Percentiles rank a stretch among this genome's conserved stretches.
Evolutionary conservation across 2,329 filamentous ascomycete species (phyloP).

Genomic region (Colletotrichum sojae): DNA sequence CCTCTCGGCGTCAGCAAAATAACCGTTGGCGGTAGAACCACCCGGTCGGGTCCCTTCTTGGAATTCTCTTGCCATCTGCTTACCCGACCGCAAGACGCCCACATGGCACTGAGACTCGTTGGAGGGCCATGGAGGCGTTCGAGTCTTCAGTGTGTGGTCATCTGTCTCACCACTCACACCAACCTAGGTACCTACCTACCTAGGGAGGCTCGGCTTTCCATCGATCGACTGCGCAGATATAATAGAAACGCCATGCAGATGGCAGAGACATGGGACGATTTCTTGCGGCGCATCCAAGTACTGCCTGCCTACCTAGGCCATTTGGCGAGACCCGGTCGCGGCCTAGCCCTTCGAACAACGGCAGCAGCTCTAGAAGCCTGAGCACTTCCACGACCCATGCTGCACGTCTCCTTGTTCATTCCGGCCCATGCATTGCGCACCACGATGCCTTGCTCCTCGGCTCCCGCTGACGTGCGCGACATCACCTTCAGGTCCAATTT

Average conservation of each 20-base stretch:
- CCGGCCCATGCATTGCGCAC: conserved; percentile 9
- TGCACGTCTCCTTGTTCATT: conserved; percentile 1
- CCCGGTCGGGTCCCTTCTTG: conserved; percentile 15
- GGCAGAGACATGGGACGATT: conserved; percentile 8
- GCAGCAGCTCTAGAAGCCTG: conserved; percentile 7
- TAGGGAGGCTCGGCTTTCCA: background rate
- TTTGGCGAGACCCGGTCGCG: background rate
- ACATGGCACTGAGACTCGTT: background rate
- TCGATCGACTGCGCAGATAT: background rate
- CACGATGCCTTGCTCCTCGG: conserved; percentile 24
- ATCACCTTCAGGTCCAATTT: conserved; percentile 15
- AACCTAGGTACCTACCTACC: background rate
- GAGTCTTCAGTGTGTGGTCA: background rate
- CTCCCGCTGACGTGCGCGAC: conserved; percentile 28
- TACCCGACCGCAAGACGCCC: conserved; percentile 5
- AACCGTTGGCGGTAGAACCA: conserved; percentile 15
- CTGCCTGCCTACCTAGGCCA: background rate
- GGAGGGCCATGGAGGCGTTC: too few relatives aligned
- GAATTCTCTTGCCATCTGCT: background rate
- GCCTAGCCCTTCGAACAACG: background rate
- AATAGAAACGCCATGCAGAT: background rate
- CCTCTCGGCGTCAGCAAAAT: background rate
- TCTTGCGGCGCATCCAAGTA: background rate
- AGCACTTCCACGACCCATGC: conserved; percentile 11
- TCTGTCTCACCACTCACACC: background rate